Evolutionary conservation across 768 basidiomycete genomes (phyloP).

Genomic region (Leccinum disarticulatum): DNA sequence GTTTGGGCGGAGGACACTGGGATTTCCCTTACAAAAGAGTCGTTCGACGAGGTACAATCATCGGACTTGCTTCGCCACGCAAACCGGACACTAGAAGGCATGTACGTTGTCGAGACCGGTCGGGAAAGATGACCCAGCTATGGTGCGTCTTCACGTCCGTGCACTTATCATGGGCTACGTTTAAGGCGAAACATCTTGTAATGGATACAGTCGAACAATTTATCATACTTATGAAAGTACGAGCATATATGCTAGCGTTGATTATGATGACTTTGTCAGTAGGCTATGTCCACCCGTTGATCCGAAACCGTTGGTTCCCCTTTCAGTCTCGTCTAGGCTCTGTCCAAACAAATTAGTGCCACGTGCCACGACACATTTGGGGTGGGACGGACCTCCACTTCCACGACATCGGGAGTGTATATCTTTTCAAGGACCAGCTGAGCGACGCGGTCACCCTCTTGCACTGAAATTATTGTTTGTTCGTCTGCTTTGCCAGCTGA

Average conservation of each 20-base stretch:
- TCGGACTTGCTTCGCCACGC: constrained; percentile 52
- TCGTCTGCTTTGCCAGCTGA: background rate
- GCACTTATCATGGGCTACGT: background rate
- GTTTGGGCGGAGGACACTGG: constrained; percentile 42
- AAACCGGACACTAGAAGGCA: constrained; percentile 43
- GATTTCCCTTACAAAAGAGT: constrained; percentile 27
- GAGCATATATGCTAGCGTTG: background rate
- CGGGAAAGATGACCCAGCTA: constrained; percentile 22
- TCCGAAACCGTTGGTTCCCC: constrained; percentile 88
- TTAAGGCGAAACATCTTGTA: constrained; percentile 1
- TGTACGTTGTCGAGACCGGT: constrained; percentile 62
- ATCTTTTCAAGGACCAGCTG: constrained; percentile 94
- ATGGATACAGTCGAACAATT: background rate
- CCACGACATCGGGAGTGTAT: constrained; percentile 77
- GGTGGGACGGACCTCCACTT: constrained; percentile 64
- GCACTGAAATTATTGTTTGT: constrained; percentile 48
- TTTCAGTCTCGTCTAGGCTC: constrained; percentile 82
- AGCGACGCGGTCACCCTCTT: constrained; percentile 93
- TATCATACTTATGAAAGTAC: constrained; percentile 1
- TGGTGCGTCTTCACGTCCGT: constrained; percentile 7
- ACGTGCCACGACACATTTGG: background rate
- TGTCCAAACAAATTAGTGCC: constrained; percentile 32
- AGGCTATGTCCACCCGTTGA: constrained; percentile 85
- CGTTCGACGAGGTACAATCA: constrained; percentile 35
- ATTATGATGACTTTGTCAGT: constrained; percentile 32